Conservation (phyloP, 805 yeast species). For the Suhomyces vadensis region DNA sequence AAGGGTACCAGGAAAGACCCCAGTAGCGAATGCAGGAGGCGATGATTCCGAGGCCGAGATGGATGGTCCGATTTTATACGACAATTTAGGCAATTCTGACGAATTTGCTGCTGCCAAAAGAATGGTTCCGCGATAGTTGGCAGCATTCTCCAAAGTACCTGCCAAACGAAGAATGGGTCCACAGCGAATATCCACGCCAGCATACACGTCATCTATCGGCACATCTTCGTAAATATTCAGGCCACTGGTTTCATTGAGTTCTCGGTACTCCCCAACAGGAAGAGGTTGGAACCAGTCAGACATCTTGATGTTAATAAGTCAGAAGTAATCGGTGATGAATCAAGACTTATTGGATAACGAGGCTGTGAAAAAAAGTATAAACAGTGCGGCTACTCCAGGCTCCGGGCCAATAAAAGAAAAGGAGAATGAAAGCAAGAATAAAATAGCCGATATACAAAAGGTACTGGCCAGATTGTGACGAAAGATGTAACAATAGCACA, state of each 20-base stretch:
- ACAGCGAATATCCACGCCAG: conserved; percentile 51
- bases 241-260: conserved; percentile 24
- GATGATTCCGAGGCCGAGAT: conserved; percentile 4
- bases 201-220: conserved; percentile 26
- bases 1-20: conserved; percentile 47
- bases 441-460: too few species aligned
- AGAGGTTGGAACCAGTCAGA: conserved; percentile 21
- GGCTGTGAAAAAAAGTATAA: background rate
- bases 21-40: conserved; percentile 20
- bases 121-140: conserved; percentile 67
- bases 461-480: too few species aligned
- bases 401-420: background rate
- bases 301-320: background rate
- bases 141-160: conserved; percentile 56
- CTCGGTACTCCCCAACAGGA: conserved; percentile 32
- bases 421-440: background rate
- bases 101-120: conserved; percentile 59
- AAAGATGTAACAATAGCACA: too few species aligned
- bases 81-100: conserved; percentile 18
- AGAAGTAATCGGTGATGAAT: background rate
- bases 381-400: background rate
- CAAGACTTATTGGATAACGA: background rate
- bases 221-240: conserved; percentile 27
- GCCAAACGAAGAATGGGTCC: conserved; percentile 79
- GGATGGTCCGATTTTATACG: conserved; percentile 42